Evolutionary conservation across 805 yeast genomes (phyloP), one percentile per base, ranked within the genome.

Genomic region (Lipomyces sp.): DNA sequence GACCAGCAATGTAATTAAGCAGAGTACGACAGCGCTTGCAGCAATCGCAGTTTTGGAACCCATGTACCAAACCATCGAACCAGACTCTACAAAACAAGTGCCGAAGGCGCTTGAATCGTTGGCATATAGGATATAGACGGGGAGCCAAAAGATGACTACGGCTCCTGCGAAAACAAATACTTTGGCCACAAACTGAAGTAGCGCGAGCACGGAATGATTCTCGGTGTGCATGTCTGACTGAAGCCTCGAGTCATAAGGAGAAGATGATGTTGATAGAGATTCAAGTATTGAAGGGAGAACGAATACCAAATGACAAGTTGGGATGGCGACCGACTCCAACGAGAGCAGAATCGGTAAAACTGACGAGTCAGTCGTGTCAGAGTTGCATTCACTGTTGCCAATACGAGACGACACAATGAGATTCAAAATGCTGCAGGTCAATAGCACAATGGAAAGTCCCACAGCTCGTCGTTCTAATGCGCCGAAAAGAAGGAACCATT

Each of bases 101-200:
- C 55, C 59, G 53, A 37, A 54, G n/a, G 59, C 61, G 51, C 60
- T 63, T 39, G 60, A 35, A 57, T 66, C 69, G 45, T 60, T 63
- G 30, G 64, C 60, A 56, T 66, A 66, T 6, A 66, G 51, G 15
- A 66, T n/a, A 39, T 63, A 66, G n/a, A 66, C 64, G 2, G 69
- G 69, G 5, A 66, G 51, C 69, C 69, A 66, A 29, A 60, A 48
- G 29, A 54, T 61, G 15, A 58, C 55, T 3, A 51, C 35, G 3
- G 45, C 29, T 15, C 42, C 63, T 5, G 58, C 64, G 48, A 63
- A 66, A 11, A 54, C 35, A 24, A 59, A 48, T 13, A 55, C 24
- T 13, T 30, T 30, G 29, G 59, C 53, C 11, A 37, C 24, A 45
- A 59, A 59, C 45, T 45, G 37, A 18, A 66, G 53, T 37, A 63